phyloP scores from a whole-genome alignment of 306 rosid species.

The Mimosa pudica region DNA sequence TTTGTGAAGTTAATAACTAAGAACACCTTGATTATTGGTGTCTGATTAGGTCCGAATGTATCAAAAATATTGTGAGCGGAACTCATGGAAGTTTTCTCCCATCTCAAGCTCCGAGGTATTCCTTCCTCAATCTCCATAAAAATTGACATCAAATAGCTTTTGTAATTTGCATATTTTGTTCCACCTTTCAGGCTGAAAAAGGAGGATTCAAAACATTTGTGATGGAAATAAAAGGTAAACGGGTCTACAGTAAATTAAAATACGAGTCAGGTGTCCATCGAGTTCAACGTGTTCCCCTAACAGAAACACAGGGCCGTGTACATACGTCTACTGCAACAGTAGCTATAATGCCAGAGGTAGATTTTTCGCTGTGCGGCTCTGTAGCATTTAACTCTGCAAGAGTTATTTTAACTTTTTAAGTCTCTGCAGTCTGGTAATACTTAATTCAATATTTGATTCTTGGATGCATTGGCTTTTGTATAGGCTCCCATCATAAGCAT shows the following conservation, averaged over 20 bases:
- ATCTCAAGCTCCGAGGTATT: slow-evolving; percentile 78
- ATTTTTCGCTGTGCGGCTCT: slow-evolving; percentile 12
- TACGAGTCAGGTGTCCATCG: slow-evolving; percentile 98
- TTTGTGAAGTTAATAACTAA: slow-evolving; percentile 30
- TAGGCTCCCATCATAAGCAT: slow-evolving; percentile 14
- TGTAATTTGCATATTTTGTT: slow-evolving; percentile 31
- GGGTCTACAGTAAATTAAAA: slow-evolving; percentile 92
- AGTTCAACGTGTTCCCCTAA: slow-evolving; percentile 97
- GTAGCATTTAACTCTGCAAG: slow-evolving; percentile 24
- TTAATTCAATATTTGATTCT: slow-evolving; percentile 31
- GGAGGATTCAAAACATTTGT: slow-evolving; percentile 96
- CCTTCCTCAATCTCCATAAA: slow-evolving; percentile 16
- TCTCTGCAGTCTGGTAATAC: slow-evolving; percentile 19
- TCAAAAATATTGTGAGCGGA: slow-evolving; percentile 83
- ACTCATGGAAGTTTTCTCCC: slow-evolving; percentile 69
- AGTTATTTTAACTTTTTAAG: slow-evolving; percentile 16
- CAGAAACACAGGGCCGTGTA: slow-evolving; percentile 95
- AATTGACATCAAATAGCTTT: slow-evolving; percentile 25
- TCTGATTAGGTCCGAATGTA: slow-evolving; percentile 88
- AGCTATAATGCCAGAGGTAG: slow-evolving; percentile 99
- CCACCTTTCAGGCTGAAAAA: slow-evolving; percentile 74
- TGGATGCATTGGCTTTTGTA: slow-evolving; percentile 21
- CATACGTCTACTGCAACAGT: slow-evolving; percentile 99
- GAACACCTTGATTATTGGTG: slow-evolving; percentile 36
- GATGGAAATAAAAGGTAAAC: slow-evolving; percentile 91